These are phyloP conservation scores for Castanea mollissima DNA, from an alignment of 306 rosid genomes.

Conservation along the genomic window DNA sequence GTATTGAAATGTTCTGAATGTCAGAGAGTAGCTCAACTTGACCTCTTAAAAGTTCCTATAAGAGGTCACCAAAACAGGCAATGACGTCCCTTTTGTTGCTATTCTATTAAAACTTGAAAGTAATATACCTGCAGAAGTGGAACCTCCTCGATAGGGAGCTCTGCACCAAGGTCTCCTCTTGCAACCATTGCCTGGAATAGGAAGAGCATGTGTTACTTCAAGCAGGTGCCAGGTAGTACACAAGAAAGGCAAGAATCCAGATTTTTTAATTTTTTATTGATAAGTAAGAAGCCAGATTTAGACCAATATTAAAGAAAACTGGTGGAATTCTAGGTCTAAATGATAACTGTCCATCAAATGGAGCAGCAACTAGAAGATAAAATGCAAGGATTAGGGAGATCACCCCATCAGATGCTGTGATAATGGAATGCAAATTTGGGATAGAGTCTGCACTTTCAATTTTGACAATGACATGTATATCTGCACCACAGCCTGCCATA, in stretches of 20 bases:
- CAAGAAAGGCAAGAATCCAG: not conserved
- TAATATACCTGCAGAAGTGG: slow-evolving; percentile 57
- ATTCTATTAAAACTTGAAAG: not conserved
- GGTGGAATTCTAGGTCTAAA: slow-evolving; percentile 4
- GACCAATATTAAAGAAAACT: not conserved
- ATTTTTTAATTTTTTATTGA: not conserved
- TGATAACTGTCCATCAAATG: slow-evolving; percentile 3
- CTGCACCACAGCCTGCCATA: slow-evolving; percentile 69
- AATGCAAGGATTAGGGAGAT: slow-evolving; percentile 7
- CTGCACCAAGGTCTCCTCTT: slow-evolving; percentile 70
- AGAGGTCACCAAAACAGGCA: not conserved
- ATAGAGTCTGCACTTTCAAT: slow-evolving; percentile 98
- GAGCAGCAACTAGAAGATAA: not conserved
- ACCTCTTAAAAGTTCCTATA: not conserved
- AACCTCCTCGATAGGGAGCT: slow-evolving; percentile 70
- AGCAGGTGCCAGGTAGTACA: not conserved
- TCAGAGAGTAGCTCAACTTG: slow-evolving; percentile 15
- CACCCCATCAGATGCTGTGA: slow-evolving; percentile 76
- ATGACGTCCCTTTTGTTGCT: not conserved
- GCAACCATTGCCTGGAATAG: slow-evolving; percentile 65
- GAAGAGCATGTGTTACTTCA: not conserved
- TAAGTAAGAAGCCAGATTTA: not conserved
- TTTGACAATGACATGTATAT: slow-evolving; percentile 91
- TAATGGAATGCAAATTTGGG: slow-evolving; percentile 88
- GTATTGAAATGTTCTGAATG: slow-evolving; percentile 14